Evolutionary conservation across 2,329 filamentous ascomycete genomes (phyloP).

Genomic region (Thielaviopsis ethacetica): DNA sequence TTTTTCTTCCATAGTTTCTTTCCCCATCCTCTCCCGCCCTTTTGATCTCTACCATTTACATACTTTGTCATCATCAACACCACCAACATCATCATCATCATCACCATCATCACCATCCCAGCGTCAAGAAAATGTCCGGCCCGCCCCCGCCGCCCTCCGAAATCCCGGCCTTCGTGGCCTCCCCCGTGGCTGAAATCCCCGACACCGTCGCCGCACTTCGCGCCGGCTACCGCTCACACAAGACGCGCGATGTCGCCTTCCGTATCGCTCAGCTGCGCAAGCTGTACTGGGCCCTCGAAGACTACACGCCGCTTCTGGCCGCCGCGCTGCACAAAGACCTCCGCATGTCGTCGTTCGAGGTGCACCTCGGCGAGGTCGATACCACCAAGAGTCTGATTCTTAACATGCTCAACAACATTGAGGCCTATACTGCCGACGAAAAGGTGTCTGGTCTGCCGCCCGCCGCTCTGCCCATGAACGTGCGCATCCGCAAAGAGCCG

Average conservation of each 20-base stretch:
- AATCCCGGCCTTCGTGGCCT: constrained; percentile 19
- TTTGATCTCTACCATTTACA: too few species aligned
- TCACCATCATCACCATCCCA: not conserved
- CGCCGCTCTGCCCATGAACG: constrained; percentile 41
- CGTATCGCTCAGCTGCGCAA: constrained; percentile 75
- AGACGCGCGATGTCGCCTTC: constrained; percentile 69
- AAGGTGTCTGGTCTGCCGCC: constrained; percentile 43
- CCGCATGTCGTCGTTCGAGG: constrained; percentile 61
- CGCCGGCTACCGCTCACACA: constrained; percentile 58
- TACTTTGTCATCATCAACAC: too few species aligned
- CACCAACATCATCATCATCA: too few species aligned
- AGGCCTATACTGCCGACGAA: constrained; percentile 74
- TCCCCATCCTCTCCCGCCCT: too few species aligned
- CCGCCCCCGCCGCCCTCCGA: constrained; percentile 3
- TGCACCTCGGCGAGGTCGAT: constrained; percentile 55
- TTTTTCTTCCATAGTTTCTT: not conserved
- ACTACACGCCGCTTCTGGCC: constrained; percentile 55
- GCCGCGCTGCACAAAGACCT: constrained; percentile 67
- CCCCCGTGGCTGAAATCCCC: constrained; percentile 30
- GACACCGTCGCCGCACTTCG: constrained; percentile 42
- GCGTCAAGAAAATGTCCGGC: not conserved
- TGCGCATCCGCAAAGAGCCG: constrained; percentile 73
- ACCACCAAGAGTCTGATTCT: constrained; percentile 72
- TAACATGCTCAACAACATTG: constrained; percentile 60
- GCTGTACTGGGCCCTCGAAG: constrained; percentile 83